These are phyloP conservation scores for Solanum medicagineum DNA, from an alignment of 257 asterid genomes.

Conservation along the genomic window DNA sequence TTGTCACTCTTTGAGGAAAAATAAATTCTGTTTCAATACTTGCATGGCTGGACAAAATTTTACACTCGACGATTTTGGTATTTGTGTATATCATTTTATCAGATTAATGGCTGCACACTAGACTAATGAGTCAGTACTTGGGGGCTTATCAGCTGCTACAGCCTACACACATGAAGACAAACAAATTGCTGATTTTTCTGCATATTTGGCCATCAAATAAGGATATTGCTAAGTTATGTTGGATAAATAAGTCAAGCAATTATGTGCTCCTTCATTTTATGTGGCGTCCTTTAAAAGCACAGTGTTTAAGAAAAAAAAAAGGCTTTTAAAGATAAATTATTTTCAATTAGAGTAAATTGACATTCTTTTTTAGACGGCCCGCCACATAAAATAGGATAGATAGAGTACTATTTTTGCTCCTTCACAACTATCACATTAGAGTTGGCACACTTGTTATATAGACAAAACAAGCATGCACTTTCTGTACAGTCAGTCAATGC, in stretches of 20 bases:
- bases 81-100: neutral
- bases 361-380: too few relatives aligned
- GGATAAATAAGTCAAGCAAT: neutral
- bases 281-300: too few relatives aligned
- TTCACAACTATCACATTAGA: neutral
- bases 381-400: too few relatives aligned
- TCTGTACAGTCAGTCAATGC: neutral
- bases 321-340: too few relatives aligned
- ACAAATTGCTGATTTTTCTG: neutral
- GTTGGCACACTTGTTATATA: neutral
- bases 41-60: neutral
- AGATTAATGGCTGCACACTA: neutral
- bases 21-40: neutral
- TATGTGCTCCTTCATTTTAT: neutral
- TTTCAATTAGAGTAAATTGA: too few relatives aligned
- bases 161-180: neutral
- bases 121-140: neutral
- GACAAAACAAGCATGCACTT: neutral
- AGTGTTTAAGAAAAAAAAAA: too few relatives aligned
- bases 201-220: neutral
- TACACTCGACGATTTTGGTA: neutral
- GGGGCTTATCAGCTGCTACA: neutral
- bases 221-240: neutral
- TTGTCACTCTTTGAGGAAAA: neutral
- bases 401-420: neutral